Evolutionary conservation across 2,329 filamentous ascomycete genomes (phyloP), one percentile per base, ranked within the genome.

Genomic region (Fusarium duplospermum): DNA sequence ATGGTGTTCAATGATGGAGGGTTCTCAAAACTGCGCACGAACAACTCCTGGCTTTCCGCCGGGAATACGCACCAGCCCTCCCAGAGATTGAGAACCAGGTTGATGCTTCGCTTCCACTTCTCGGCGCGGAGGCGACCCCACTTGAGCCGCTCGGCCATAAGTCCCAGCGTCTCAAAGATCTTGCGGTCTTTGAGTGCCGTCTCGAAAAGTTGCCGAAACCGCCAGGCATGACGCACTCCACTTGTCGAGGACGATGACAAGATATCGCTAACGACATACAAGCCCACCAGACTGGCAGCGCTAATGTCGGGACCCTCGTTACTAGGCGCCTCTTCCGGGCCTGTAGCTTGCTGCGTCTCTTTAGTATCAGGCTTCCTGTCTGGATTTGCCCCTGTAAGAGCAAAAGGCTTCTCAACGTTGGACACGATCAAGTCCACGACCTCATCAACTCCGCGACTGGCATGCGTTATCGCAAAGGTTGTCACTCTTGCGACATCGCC

Each of bases 401-500:
- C 89, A 67, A 97, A 90, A 0, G 96, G 96, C 61, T 88, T 90
- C 68, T 93, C 87, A 36, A 98, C 87, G 77, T 99, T 98, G 1
- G 91, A 88, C 0, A 97, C 89, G 40, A 98, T 91, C 83, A 97
- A 90, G 59, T 96, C 90, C n/a, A 97, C 95, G 38, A 98, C 92
- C 84, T 98, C 96, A 73, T 97, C 93, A 14, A 94, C 93, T 18
- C 95, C 96, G 22, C 91, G 89, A 42, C 93, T 94, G 2, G 95
- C 93, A 80, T 98, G 94, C 3, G 92, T 92, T 65, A 98, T 94
- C 14, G 95, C 95, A 82, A 98, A 98, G 4, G 93, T 89, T 1
- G 95, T 96, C 3, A 98, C 88, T 6, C 95, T 89, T 2, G 94
- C 95, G 54, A 98, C 90, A 78, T 98, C 94, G 4, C 94, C 95